phyloP scores from a whole-genome alignment of 2,329 filamentous ascomycete genomes.

The Sarocladium oryzae region DNA sequence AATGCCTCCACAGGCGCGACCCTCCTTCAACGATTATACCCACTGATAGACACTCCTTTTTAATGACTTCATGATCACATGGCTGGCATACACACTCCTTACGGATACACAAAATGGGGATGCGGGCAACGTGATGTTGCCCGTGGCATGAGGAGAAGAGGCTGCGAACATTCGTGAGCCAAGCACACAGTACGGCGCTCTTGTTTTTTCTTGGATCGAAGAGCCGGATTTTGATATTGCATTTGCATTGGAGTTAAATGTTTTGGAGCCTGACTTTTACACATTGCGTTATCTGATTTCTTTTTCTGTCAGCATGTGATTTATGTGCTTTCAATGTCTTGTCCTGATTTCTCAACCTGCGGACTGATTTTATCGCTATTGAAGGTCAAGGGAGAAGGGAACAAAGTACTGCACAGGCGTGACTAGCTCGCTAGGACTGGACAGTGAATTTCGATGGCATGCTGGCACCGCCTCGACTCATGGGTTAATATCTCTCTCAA shows the following conservation, averaged over 20 bases:
- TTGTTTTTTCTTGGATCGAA: background rate
- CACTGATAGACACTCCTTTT: constrained; percentile 28
- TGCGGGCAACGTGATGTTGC: background rate
- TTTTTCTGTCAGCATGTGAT: constrained; percentile 5
- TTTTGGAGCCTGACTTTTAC: background rate
- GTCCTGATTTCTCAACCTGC: background rate
- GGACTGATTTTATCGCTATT: background rate
- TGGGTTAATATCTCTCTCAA: background rate
- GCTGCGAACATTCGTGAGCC: background rate
- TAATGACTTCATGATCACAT: constrained; percentile 24
- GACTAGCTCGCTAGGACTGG: background rate
- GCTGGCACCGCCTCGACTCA: constrained; percentile 5
- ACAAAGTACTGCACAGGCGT: background rate
- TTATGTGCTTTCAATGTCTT: constrained; percentile 11
- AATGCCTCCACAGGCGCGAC: background rate
- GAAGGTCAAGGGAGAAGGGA: background rate
- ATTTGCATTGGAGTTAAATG: constrained; percentile 1
- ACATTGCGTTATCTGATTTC: constrained; percentile 15
- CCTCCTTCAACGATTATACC: constrained; percentile 8
- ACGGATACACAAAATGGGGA: constrained; percentile 8
- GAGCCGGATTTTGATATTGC: constrained; percentile 3
- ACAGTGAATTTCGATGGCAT: constrained; percentile 1
- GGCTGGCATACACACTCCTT: constrained; percentile 18
- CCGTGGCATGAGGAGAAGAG: background rate
- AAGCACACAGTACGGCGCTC: constrained; percentile 5